Evolutionary conservation across 176 grass and related monocot species (phyloP).

Genomic region (Triticum urartu): DNA sequence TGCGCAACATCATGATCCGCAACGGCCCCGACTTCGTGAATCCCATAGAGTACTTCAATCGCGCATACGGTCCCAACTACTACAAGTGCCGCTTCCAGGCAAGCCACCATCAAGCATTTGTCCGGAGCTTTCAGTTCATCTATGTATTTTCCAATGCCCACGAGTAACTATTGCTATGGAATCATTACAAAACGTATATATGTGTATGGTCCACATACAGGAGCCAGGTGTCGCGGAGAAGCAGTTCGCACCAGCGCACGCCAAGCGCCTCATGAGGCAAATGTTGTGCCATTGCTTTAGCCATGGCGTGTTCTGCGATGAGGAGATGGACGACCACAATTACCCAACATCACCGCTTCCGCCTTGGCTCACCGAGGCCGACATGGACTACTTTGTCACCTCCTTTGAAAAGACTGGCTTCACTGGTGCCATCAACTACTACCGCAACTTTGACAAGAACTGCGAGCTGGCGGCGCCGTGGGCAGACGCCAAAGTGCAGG

Average conservation of each 20-base stretch:
- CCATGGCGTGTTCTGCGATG: neutral
- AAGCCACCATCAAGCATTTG: no score
- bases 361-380: constrained; percentile 29
- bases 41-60: constrained; percentile 37
- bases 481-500: constrained; percentile 35
- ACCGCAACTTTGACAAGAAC: constrained; percentile 46
- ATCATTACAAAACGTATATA: no score
- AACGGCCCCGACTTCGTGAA: constrained; percentile 18
- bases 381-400: constrained; percentile 30
- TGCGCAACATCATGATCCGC: constrained; percentile 27
- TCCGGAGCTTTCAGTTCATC: no score
- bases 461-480: no score
- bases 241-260: no score
- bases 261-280: neutral
- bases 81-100: constrained; percentile 71
- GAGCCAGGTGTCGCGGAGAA: no score
- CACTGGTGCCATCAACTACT: constrained; percentile 40
- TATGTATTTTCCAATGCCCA: no score
- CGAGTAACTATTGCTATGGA: no score
- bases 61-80: constrained; percentile 49
- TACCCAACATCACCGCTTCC: neutral
- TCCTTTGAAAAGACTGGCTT: constrained; percentile 44
- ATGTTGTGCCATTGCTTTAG: constrained; percentile 16
- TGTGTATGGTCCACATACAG: no score
- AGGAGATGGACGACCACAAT: neutral